phyloP scores from a whole-genome alignment of 2,329 filamentous ascomycete species.

The Lasiodiplodia sp. region DNA sequence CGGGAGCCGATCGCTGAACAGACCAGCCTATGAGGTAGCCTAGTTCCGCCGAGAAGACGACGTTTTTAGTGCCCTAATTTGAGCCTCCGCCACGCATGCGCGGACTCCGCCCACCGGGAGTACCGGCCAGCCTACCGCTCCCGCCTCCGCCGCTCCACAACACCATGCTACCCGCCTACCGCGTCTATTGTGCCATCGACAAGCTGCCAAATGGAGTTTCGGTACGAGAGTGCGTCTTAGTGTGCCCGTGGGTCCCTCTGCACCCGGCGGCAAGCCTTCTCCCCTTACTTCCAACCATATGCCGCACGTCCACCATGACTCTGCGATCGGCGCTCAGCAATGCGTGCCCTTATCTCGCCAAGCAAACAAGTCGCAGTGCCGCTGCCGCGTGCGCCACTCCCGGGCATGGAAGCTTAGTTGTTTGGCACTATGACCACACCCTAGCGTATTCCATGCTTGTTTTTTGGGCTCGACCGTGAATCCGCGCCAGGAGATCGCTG shows the following conservation, averaged over 20 bases:
- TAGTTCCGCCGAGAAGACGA: constrained; percentile 1
- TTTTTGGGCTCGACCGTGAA: constrained; percentile 12
- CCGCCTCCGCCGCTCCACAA: background rate
- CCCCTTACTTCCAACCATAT: background rate
- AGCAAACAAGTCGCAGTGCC: constrained; percentile 13
- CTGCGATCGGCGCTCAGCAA: constrained; percentile 13
- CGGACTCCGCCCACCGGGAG: background rate
- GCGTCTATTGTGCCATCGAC: background rate
- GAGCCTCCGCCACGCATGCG: constrained; percentile 4
- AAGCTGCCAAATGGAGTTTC: background rate
- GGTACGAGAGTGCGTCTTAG: background rate
- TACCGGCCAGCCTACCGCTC: background rate
- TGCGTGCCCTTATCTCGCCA: constrained; percentile 28
- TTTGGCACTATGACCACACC: constrained; percentile 2
- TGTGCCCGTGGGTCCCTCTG: background rate
- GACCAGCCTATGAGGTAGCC: constrained; percentile 20
- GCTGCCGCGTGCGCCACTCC: constrained; percentile 17
- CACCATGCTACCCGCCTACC: background rate
- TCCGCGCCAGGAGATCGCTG: constrained; percentile 14
- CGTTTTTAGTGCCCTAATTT: constrained; percentile 12
- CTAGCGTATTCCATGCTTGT: constrained; percentile 8
- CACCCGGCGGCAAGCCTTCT: background rate
- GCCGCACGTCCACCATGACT: constrained; percentile 12
- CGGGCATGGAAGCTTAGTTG: constrained; percentile 23
- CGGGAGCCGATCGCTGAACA: constrained; percentile 4